Base-by-base conservation (phyloP, 2,329 filamentous ascomycete species). In the Colletotrichum abscissum region DNA sequence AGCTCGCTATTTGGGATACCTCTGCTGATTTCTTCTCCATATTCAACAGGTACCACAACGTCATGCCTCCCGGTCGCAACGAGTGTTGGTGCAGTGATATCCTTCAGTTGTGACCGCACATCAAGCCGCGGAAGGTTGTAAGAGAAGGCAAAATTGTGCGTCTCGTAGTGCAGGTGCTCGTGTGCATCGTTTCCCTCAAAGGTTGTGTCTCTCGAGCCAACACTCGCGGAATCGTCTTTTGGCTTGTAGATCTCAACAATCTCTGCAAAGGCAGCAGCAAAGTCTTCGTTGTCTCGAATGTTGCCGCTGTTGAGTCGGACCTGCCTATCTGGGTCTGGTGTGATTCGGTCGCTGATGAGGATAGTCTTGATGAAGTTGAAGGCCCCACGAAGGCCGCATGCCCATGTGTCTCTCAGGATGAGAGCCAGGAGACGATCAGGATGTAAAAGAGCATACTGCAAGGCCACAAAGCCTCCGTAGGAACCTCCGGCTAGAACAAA, bases 401-500 rank as follows among this genome's bases (percentile, higher is more conserved):
- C 76, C 77, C 75, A 78, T 1, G 76, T 75, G 22, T 76, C 76
- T 22, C 76, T 69, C 5, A 79, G 68, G 16, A 78, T 75, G 11
- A 79, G 66, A 4, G 73, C 78, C 5, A 74, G 74, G 9, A 78
- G 67, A 8, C 72, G 72, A 4, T 64, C 58, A 4, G 76, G 75
- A 62, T 75, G 74, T 4, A 59, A 66, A n/a, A 79, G 64, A 60
- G 76, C 77, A 52, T 78, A 78, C 14, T 73, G 72, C 12, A 78
- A 49, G 1, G 76, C 75, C 12, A 79, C 24, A 26, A 73, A 75
- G 12, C 76, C 78, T 9, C 77, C 77, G 35, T 78, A 79, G 3
- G 77, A 78, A 14, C 75, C 76, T 16, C 76, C 78, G 3, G 77
- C 77, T 2, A 79, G 75, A 14, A 77, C 59, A n/a, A 76, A 72